A percentile compares a stretch with the other conserved stretches of the same genome.
Conservation (phyloP, 345 rosid species). For the Turritis glabra region DNA sequence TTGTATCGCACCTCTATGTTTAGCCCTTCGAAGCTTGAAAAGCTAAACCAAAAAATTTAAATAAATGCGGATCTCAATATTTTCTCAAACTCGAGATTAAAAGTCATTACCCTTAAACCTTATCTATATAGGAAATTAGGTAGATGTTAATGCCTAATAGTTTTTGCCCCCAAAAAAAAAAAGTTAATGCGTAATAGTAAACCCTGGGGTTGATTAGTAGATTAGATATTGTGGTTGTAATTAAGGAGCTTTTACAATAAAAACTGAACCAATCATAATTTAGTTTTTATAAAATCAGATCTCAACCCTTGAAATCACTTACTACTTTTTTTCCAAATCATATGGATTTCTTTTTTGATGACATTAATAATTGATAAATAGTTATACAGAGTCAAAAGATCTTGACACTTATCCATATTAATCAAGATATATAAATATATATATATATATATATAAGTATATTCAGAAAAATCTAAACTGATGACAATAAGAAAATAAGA, state of each 20-base stretch:
- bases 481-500: no score
- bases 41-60: slow-evolving; percentile 21
- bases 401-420: no score
- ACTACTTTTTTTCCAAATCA: neutral
- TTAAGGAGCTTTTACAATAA: neutral
- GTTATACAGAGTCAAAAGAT: neutral
- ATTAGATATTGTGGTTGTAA: neutral
- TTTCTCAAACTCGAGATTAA: slow-evolving; percentile 16
- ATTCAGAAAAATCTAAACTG: no score
- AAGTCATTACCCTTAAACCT: neutral
- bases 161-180: no score
- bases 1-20: neutral
- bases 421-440: no score
- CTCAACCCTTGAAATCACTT: no score
- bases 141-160: neutral
- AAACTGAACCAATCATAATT: neutral
- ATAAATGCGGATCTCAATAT: slow-evolving; percentile 2
- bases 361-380: neutral
- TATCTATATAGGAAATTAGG: neutral
- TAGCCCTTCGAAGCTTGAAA: slow-evolving; percentile 7
- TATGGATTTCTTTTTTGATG: neutral
- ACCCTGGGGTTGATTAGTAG: neutral
- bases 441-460: no score
- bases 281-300: neutral
- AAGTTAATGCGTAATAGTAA: no score